Conservation (phyloP, 306 rosid genomes). For the Casuarina equisetifolia region DNA sequence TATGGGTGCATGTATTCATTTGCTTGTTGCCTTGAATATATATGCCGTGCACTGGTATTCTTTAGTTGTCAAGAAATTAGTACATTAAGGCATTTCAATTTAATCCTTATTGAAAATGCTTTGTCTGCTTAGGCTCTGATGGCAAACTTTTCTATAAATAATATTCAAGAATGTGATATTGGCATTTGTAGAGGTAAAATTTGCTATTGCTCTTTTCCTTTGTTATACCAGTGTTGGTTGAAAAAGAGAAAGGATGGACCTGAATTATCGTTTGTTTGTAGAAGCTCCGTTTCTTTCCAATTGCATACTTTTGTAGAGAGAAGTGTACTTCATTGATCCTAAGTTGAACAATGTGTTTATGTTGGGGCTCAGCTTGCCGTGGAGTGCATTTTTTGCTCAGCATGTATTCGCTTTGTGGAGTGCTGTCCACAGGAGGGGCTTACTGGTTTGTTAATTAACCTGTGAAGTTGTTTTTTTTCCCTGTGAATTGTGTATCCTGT, state of each 20-base stretch:
- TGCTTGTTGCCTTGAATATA: not conserved
- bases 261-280: not conserved
- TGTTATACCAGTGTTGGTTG: not conserved
- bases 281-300: not conserved
- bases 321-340: constrained; percentile 20
- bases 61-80: not conserved
- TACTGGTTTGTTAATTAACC: constrained; percentile 60
- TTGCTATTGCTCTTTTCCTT: not conserved
- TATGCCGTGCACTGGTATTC: not conserved
- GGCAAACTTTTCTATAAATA: not conserved
- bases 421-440: constrained; percentile 99
- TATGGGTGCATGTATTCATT: not conserved
- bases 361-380: constrained; percentile 83
- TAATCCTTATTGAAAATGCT: not conserved
- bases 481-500: not conserved
- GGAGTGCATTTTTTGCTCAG: constrained; percentile 99
- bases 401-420: constrained; percentile 97
- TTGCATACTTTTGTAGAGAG: constrained; percentile 3
- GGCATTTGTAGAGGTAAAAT: not conserved
- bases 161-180: not conserved
- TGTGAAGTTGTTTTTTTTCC: constrained; percentile 11
- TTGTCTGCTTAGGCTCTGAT: not conserved
- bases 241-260: not conserved
- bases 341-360: constrained; percentile 25
- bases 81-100: not conserved